Percentiles rank a stretch among this genome's conserved stretches.
Evolutionary conservation across 2,329 filamentous ascomycete genomes (phyloP).

Genomic region (Exophiala calicioides): DNA sequence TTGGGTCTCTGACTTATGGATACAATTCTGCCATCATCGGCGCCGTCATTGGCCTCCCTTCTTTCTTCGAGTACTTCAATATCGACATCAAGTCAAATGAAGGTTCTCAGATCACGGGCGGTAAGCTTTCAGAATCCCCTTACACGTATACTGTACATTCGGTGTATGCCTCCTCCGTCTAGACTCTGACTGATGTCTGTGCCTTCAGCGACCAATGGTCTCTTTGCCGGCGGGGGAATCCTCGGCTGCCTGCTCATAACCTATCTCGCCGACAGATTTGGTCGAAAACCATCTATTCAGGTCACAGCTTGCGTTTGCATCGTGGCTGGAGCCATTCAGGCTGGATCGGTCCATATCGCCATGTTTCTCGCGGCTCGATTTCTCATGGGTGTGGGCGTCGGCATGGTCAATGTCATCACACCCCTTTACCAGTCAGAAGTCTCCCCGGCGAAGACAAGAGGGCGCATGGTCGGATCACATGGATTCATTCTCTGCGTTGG

Average conservation of each 20-base stretch:
- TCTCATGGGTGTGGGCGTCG: slow-evolving; percentile 21
- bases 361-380: slow-evolving; percentile 29
- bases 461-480: slow-evolving; percentile 35
- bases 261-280: slow-evolving; percentile 19
- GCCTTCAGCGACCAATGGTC: slow-evolving; percentile 22
- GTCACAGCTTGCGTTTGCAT: slow-evolving; percentile 21
- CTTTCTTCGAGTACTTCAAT: slow-evolving; percentile 44
- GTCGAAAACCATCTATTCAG: slow-evolving; percentile 20
- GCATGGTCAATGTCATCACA: slow-evolving; percentile 19
- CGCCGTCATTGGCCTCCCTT: slow-evolving; percentile 24
- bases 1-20: slow-evolving; percentile 28
- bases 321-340: slow-evolving; percentile 21
- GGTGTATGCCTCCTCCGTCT: not conserved
- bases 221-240: slow-evolving; percentile 23
- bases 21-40: slow-evolving; percentile 28
- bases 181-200: slow-evolving; percentile 3
- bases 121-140: slow-evolving; percentile 3
- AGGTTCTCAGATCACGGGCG: slow-evolving; percentile 19
- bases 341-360: slow-evolving; percentile 25
- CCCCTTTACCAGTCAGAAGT: slow-evolving; percentile 21
- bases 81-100: slow-evolving; percentile 33
- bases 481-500: slow-evolving; percentile 19
- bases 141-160: too few relatives aligned
- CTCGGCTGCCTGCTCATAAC: slow-evolving; percentile 22
- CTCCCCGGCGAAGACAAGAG: slow-evolving; percentile 33